Evolutionary conservation across 2,329 filamentous ascomycete genomes (phyloP), one percentile per base, ranked within the genome.

Genomic region (Sarocladium brachiariae): DNA sequence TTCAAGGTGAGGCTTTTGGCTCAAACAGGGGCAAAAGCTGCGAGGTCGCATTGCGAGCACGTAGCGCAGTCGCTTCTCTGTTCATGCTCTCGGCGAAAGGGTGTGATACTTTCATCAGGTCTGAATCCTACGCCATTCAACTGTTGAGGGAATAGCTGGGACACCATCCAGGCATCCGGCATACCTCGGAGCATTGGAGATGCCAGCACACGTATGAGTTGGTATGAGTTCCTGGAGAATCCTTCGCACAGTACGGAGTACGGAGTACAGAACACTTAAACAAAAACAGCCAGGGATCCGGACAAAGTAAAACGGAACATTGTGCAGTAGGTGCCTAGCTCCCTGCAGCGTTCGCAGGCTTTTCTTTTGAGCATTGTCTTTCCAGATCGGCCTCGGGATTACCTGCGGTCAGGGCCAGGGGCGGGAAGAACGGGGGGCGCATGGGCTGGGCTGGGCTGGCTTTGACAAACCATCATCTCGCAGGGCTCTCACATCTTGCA

Each of bases 351-450:
- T 47, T 33, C 43, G 27, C 27, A 30, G 25, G n/a, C n/a, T 21
- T 47, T 47, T 33, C 18, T 33, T 47, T 21, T 33, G 39, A 14
- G n/a, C 25, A 31, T 43, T 14, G 13, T 25, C 39, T 23, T 43
- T 27, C 39, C 39, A 43, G 43, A 47, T 47, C 43, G 43, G 43
- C 24, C 25, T 47, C 43, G 43, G 43, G 43, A 47, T 47, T 47
- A 18, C 25, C 13, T 33, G 43, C 21, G 43, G 25, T 23, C 11
- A 47, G 43, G 24, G 43, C 25, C 39, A 33, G 43, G 25, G 24
- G 27, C 27, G 43, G 43, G 43, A 23, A 33, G 43, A 30, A 30
- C n/a, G 25, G 43, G 24, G 43, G 27, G 43, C 25, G 21, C 8
- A 23, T 30, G 43, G 43, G 25, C 39, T 45, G 24, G 39, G 30